phyloP scores from a whole-genome alignment of 2,329 filamentous ascomycete genomes.

The Leptographium procerum region DNA sequence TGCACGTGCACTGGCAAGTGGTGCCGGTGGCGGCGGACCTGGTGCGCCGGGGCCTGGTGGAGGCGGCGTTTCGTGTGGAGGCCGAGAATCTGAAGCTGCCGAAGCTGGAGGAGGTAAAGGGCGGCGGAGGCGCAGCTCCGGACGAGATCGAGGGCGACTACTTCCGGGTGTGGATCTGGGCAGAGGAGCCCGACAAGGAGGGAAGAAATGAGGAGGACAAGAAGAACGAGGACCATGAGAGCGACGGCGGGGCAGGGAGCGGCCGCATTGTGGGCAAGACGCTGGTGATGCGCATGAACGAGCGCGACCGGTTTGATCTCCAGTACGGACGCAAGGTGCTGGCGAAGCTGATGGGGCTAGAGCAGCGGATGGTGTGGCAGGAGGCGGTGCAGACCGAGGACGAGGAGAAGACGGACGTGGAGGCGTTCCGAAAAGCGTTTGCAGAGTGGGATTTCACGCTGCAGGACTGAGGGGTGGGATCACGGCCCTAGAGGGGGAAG shows the following conservation, averaged over 20 bases:
- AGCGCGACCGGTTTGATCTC: constrained; percentile 69
- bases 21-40: constrained; percentile 61
- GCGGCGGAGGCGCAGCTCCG: constrained; percentile 33
- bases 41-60: constrained; percentile 62
- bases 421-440: constrained; percentile 70
- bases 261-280: constrained; percentile 49
- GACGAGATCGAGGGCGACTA: constrained; percentile 50
- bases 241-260: constrained; percentile 3
- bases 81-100: constrained; percentile 61
- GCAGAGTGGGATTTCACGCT: constrained; percentile 75
- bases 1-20: constrained; percentile 92
- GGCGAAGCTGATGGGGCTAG: constrained; percentile 74
- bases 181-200: constrained; percentile 38
- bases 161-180: constrained; percentile 76
- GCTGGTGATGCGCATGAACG: constrained; percentile 62
- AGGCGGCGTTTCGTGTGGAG: constrained; percentile 80
- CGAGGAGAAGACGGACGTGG: constrained; percentile 70
- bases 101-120: constrained; percentile 27
- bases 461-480: neutral
- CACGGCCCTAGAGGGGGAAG: neutral
- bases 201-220: constrained; percentile 19
- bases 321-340: constrained; percentile 84
- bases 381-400: constrained; percentile 66
- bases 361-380: constrained; percentile 68
- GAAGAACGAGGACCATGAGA: constrained; percentile 15